Evolutionary conservation across 2,329 filamentous ascomycete species (phyloP), one percentile per base, ranked within the genome.

Genomic region (Pseudogymnoascus pannorum): DNA sequence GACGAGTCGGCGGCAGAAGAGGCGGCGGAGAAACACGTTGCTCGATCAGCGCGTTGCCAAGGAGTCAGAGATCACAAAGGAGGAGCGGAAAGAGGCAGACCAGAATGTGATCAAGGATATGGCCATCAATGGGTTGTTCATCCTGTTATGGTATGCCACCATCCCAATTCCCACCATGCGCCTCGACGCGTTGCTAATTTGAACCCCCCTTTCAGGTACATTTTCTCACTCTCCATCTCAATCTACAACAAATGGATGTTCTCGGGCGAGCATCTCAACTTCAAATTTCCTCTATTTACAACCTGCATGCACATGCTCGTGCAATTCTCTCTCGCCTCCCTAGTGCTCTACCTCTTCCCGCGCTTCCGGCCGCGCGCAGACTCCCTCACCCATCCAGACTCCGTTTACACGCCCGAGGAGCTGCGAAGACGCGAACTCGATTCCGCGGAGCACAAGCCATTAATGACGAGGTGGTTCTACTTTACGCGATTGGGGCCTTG

Each of bases 201-300:
- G 20, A 33, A 20, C 31, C 20, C 11, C 31, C 42, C 58, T 24
- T 26, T 18, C 51, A 78, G 76, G 77, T 86, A 90, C 72, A 77
- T 92, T 38, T 97, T 97, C 75, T 97, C 92, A 16, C 83, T 97
- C 66, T 91, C 90, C 58, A 96, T 96, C 72, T 96, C 92, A 64
- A 82, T 97, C 69, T 99, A 97, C 80, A 99, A 99, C 82, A 97
- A 97, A 78, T 97, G 94, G 94, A 97, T 99, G 93, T 97, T 99
- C 76, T 89, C 90, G 70, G 83, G 87, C 64, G 83, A 88, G 67
- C 85, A 88, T 67, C 84, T 95, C 68, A 88, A 97, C 75, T 99
- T 99, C 73, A 87, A 90, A 59, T 97, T 94, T 70, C 94, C 94
- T 38, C 82, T 99, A 58, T 97, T 97, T 75, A 96, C 92, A 9